phyloP scores from a whole-genome alignment of 1,284 basidiomycete genomes.

The Apiotrichum montevideense region DNA sequence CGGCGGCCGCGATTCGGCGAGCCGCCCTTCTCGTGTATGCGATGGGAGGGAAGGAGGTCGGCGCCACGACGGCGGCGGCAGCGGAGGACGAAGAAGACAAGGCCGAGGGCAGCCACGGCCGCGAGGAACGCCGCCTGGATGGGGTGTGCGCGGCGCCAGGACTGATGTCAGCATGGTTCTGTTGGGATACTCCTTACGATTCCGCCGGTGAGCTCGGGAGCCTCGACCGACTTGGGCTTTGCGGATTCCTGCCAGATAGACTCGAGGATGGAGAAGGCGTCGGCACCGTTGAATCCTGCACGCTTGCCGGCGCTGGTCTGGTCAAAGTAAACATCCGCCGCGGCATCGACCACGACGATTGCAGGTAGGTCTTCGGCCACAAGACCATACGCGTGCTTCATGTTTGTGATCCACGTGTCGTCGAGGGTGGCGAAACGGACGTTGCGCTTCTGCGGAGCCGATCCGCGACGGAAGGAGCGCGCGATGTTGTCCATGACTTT shows the following conservation, averaged over 20 bases:
- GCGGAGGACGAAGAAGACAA: conserved; percentile 31
- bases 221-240: background rate
- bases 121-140: conserved; percentile 35
- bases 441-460: conserved; percentile 49
- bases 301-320: conserved; percentile 66
- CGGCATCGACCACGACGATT: conserved; percentile 71
- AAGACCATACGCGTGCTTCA: conserved; percentile 25
- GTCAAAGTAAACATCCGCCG: conserved; percentile 33
- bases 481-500: conserved; percentile 55
- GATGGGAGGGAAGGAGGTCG: too few relatives aligned
- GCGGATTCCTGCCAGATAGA: conserved; percentile 52
- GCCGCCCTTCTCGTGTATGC: too few relatives aligned
- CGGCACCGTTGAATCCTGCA: conserved; percentile 55
- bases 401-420: conserved; percentile 25
- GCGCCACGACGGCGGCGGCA: conserved; percentile 16
- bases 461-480: conserved; percentile 57
- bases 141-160: conserved; percentile 38
- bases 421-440: conserved; percentile 86
- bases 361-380: conserved; percentile 50
- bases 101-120: conserved; percentile 27
- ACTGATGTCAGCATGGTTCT: conserved; percentile 10
- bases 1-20: too few relatives aligned
- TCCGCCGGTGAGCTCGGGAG: conserved; percentile 10
- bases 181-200: conserved; percentile 14
- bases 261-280: conserved; percentile 65